Conservation (phyloP, 2,329 filamentous ascomycete species). For the Stachybotrys echinatus region DNA sequence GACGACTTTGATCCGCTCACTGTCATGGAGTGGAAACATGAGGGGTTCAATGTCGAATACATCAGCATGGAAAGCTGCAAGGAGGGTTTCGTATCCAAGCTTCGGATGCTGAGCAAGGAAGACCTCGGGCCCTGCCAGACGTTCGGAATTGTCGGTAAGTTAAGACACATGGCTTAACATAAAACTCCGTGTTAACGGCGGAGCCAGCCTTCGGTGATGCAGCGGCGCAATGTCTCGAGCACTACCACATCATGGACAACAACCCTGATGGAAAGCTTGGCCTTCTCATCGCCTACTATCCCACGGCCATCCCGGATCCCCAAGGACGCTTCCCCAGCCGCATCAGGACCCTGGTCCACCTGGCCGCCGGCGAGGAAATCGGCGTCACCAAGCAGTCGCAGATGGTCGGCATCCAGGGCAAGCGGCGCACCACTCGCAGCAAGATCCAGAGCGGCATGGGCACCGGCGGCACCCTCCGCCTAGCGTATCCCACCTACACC, state of each 20-base stretch:
- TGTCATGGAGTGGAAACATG: slow-evolving; percentile 32
- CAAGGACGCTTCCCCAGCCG: slow-evolving; percentile 32
- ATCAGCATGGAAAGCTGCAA: slow-evolving; percentile 29
- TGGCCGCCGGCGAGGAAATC: slow-evolving; percentile 31
- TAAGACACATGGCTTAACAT: neutral
- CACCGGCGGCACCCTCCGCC: slow-evolving; percentile 25
- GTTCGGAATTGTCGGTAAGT: slow-evolving; percentile 36
- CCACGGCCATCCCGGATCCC: slow-evolving; percentile 36
- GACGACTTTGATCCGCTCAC: slow-evolving; percentile 34
- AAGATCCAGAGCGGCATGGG: slow-evolving; percentile 31
- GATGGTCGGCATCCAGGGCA: slow-evolving; percentile 40
- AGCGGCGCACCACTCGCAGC: slow-evolving; percentile 26
- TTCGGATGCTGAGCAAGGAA: slow-evolving; percentile 24
- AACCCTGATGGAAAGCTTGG: slow-evolving; percentile 37
- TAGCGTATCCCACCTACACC: slow-evolving; percentile 33
- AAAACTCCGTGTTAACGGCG: neutral
- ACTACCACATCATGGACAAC: slow-evolving; percentile 38
- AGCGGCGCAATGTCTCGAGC: slow-evolving; percentile 35
- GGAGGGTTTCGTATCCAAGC: slow-evolving; percentile 25
- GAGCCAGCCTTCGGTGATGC: slow-evolving; percentile 36
- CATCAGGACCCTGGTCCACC: slow-evolving; percentile 33
- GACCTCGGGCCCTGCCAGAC: slow-evolving; percentile 34
- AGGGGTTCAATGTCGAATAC: slow-evolving; percentile 38
- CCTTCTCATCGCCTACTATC: slow-evolving; percentile 39
- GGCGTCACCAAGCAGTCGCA: slow-evolving; percentile 35